Evolutionary conservation across 2,329 filamentous ascomycete genomes (phyloP).

Genomic region (Diplodia sapinea): DNA sequence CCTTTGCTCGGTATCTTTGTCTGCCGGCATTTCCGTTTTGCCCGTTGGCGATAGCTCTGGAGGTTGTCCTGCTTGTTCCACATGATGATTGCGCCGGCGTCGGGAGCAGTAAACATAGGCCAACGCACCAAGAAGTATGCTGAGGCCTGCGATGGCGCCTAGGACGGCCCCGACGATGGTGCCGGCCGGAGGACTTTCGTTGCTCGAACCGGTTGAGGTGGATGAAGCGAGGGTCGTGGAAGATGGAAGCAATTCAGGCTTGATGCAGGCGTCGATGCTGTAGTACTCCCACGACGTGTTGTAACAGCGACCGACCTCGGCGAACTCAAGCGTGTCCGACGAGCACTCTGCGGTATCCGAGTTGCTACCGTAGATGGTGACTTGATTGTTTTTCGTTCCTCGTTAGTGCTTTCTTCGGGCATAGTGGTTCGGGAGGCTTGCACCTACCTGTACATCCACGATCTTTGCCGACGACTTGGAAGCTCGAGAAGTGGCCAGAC

Average conservation of each 20-base stretch:
- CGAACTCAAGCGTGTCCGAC: not conserved
- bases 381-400: not conserved
- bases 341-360: slow-evolving; percentile 5
- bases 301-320: slow-evolving; percentile 8
- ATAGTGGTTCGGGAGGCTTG: too few species aligned
- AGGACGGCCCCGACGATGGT: too few species aligned
- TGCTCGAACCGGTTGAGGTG: not conserved
- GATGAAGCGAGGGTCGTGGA: not conserved
- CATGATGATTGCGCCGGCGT: too few species aligned
- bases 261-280: slow-evolving; percentile 34
- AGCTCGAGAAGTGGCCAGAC: slow-evolving; percentile 6
- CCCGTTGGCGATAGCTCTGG: too few species aligned
- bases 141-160: too few species aligned
- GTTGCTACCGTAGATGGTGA: slow-evolving; percentile 19
- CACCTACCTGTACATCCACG: slow-evolving; percentile 5
- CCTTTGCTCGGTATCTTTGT: too few species aligned
- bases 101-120: too few species aligned
- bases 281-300: slow-evolving; percentile 22
- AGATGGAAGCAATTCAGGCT: not conserved
- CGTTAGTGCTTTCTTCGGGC: not conserved
- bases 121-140: too few species aligned
- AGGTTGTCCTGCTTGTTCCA: too few species aligned
- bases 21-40: too few species aligned
- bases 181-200: too few species aligned
- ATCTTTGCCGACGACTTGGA: slow-evolving; percentile 15